Evolutionary conservation across 495 filamentous ascomycete genomes (phyloP).

Genomic region (Chaetomium tenue): DNA sequence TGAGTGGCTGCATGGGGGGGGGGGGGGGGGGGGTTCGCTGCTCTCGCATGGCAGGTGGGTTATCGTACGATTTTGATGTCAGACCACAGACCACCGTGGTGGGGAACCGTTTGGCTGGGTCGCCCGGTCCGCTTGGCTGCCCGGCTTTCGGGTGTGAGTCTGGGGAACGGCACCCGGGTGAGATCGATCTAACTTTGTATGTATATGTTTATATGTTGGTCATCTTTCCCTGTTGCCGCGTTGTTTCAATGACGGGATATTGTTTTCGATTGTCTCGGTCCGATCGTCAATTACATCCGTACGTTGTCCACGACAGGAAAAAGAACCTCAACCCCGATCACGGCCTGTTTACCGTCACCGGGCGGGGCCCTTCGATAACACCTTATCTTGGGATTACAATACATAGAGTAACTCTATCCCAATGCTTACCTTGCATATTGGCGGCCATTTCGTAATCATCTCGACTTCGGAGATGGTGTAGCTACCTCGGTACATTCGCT

Average conservation of each 20-base stretch:
- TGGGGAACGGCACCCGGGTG: constrained; percentile 7
- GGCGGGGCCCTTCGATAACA: too few relatives aligned
- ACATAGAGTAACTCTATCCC: too few relatives aligned
- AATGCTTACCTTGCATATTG: too few relatives aligned
- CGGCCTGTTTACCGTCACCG: too few relatives aligned
- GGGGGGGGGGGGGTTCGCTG: too few relatives aligned
- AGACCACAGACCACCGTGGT: constrained; percentile 22
- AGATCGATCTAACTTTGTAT: constrained; percentile 7
- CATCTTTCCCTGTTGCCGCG: not conserved
- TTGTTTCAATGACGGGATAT: not conserved
- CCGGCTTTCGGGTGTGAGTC: not conserved
- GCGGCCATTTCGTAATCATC: not conserved
- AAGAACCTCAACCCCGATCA: too few relatives aligned
- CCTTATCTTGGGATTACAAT: too few relatives aligned
- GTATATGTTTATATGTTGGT: too few relatives aligned
- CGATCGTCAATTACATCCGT: too few relatives aligned
- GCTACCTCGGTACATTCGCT: not conserved
- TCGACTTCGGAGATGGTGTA: not conserved
- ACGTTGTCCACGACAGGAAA: too few relatives aligned
- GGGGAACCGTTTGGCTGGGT: constrained; percentile 19
- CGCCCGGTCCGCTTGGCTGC: constrained; percentile 12
- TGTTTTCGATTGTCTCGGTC: not conserved
- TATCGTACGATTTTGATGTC: constrained; percentile 42
- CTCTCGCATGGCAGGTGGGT: constrained; percentile 15
- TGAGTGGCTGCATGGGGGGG: constrained; percentile 2